Evolutionary conservation across 23 red algal species (phyloP), one percentile per base, ranked within the genome.

Genomic region (Chondrus crispus): DNA sequence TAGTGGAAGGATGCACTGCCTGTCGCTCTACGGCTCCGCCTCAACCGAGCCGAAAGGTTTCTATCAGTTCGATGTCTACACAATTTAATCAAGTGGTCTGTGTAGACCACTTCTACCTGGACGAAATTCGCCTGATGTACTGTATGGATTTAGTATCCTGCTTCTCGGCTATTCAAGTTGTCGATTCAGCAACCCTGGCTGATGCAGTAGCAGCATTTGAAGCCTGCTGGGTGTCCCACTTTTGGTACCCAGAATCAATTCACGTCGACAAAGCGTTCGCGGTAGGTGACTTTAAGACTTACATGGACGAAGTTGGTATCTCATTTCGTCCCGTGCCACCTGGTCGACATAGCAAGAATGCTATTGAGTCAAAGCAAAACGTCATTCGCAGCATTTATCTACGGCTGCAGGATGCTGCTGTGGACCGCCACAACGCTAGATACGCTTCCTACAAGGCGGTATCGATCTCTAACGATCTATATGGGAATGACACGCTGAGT

Each of bases 341-440:
- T 20, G 24, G 46, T 11, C 46, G 26, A 26, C 78, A 83, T 38
- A 20, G 46, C 78, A 54, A 58, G 42, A 83, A 83, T 38, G 6
- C 7, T 54, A 50, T 83, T 63, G 78, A 83, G 41, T 40, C 4
- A 32, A 60, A 83, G 5, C 78, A 83, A 22, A 45, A 45, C 4
- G 9, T 83, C 33, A 83, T 83, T 45, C 44, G 52, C 13, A 53
- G 40, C 39, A 83, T 83, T 38, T 83, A 55, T 60, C 51, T 83
- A 5, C 45, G 6, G 26, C 46, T 83, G 52, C 5, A 45, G 29
- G 51, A 83, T 29, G 78, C 20, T 11, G 46, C 78, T 52, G 46
- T n/a, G 30, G 32, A 60, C 26, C 6, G 35, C 14, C 35, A 30
- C 35, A 4, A 30, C 16, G 24, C 58, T 64, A 32, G 35, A 32